These are phyloP conservation scores for Scheffersomyces insectosa DNA, from an alignment of 1,139 yeast genomes.

Conservation along the genomic window DNA sequence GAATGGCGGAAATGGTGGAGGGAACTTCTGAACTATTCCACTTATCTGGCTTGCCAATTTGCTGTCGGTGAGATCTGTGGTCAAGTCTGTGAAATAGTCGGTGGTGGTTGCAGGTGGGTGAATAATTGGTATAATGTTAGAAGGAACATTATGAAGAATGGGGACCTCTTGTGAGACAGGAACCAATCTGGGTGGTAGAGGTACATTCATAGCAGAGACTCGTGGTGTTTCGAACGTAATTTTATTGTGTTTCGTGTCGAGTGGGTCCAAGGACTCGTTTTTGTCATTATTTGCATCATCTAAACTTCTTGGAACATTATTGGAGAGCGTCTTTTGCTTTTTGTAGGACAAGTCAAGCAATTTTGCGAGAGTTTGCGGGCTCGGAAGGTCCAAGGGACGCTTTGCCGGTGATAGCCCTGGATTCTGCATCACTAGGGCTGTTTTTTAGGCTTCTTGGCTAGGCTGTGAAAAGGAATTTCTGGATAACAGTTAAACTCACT, in stretches of 20 bases:
- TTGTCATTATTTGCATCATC: slow-evolving; percentile 5
- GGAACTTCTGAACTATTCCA: slow-evolving; percentile 32
- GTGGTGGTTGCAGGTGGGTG: slow-evolving; percentile 28
- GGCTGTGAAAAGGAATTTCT: too few relatives aligned
- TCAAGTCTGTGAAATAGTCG: slow-evolving; percentile 41
- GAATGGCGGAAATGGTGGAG: slow-evolving; percentile 45
- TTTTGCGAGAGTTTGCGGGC: slow-evolving; percentile 14
- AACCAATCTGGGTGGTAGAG: slow-evolving; percentile 5
- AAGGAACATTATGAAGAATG: slow-evolving; percentile 34
- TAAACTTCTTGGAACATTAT: slow-evolving; percentile 7
- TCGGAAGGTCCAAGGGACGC: slow-evolving; percentile 11
- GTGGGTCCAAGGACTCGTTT: background rate
- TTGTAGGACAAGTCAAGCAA: slow-evolving; percentile 11
- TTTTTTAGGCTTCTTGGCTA: too few relatives aligned
- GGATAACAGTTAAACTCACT: too few relatives aligned
- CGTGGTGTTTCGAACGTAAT: background rate
- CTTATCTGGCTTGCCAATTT: slow-evolving; percentile 22
- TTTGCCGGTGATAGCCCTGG: slow-evolving; percentile 2
- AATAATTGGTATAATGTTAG: slow-evolving; percentile 39
- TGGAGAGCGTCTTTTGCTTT: slow-evolving; percentile 4
- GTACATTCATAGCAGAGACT: background rate
- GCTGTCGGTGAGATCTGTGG: slow-evolving; percentile 18
- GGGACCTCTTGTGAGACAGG: slow-evolving; percentile 8
- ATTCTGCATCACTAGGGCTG: background rate
- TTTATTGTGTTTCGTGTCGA: background rate